Percentiles rank a stretch among this genome's conserved stretches.
These are phyloP conservation scores for Plectosphaerella cucumerina DNA, from an alignment of 2,329 filamentous ascomycete species.

Conservation along the genomic window DNA sequence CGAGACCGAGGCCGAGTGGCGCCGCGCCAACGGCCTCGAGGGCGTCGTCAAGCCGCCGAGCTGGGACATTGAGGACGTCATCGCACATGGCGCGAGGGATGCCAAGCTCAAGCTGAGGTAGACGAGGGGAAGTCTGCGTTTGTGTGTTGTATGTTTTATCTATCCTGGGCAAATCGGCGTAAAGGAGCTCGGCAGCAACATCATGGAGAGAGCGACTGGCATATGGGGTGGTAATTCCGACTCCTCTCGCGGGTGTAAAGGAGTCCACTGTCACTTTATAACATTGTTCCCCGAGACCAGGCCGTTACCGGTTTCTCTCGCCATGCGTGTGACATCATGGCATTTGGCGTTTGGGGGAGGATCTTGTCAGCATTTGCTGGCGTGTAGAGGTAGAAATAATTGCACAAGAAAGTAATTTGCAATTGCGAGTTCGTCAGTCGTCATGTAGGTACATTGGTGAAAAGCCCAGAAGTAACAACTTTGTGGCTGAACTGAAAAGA, in stretches of 20 bases:
- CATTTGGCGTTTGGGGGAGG: no score
- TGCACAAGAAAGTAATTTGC: background rate
- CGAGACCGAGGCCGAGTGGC: constrained; percentile 69
- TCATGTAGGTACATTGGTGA: background rate
- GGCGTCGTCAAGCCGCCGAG: constrained; percentile 73
- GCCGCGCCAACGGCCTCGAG: constrained; percentile 57
- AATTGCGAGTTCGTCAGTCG: background rate
- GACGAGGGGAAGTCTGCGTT: constrained; percentile 8
- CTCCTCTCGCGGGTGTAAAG: no score
- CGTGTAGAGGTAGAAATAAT: background rate
- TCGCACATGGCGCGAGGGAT: constrained; percentile 70
- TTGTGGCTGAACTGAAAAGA: no score
- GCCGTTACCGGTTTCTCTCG: no score
- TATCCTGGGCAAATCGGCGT: no score
- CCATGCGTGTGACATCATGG: no score
- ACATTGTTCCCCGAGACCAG: no score
- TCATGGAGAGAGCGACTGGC: background rate
- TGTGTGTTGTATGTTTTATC: background rate
- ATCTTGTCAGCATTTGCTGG: no score
- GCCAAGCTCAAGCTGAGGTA: constrained; percentile 69
- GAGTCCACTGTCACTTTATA: no score
- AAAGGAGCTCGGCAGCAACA: no score
- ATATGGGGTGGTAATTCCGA: background rate
- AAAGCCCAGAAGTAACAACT: background rate
- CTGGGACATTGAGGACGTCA: constrained; percentile 81